Evolutionary conservation across 2,329 filamentous ascomycete genomes (phyloP).

Genomic region (Aureobasidium namibiae): DNA sequence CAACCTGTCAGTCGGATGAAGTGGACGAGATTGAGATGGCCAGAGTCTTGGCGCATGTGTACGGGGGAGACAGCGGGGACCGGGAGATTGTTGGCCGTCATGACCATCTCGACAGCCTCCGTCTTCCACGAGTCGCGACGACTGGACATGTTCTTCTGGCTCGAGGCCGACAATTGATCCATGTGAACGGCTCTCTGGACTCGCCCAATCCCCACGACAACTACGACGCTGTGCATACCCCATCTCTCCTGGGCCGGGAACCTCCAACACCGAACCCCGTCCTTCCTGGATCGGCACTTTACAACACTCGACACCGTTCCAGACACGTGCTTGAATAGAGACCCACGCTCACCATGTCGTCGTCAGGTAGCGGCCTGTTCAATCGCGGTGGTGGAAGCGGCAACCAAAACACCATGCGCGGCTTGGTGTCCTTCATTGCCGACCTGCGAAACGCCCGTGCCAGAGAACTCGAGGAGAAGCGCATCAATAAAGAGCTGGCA

Average conservation of each 20-base stretch:
- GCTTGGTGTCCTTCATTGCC: constrained; percentile 95
- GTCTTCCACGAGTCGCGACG: not conserved
- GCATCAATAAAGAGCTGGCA: constrained; percentile 98
- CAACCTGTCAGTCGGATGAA: not conserved
- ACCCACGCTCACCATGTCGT: not conserved
- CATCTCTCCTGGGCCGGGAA: no score
- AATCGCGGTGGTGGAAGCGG: constrained; percentile 22
- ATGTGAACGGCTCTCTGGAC: not conserved
- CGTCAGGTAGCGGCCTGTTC: constrained; percentile 28
- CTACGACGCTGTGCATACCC: not conserved
- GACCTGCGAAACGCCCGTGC: constrained; percentile 92
- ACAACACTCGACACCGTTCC: not conserved
- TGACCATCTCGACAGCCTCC: not conserved
- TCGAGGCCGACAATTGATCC: not conserved
- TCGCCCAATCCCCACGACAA: not conserved
- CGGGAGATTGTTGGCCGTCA: not conserved
- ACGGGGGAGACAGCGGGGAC: not conserved
- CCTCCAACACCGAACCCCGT: no score
- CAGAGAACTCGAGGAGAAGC: constrained; percentile 93
- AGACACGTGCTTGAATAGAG: not conserved
- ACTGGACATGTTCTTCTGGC: constrained; percentile 3
- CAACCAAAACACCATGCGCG: constrained; percentile 38
- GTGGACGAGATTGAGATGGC: not conserved
- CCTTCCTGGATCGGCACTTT: not conserved
- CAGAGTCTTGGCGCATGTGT: not conserved